phyloP scores from a whole-genome alignment of 1,139 yeast genomes.

The Lodderomyces oxycetoniae region DNA sequence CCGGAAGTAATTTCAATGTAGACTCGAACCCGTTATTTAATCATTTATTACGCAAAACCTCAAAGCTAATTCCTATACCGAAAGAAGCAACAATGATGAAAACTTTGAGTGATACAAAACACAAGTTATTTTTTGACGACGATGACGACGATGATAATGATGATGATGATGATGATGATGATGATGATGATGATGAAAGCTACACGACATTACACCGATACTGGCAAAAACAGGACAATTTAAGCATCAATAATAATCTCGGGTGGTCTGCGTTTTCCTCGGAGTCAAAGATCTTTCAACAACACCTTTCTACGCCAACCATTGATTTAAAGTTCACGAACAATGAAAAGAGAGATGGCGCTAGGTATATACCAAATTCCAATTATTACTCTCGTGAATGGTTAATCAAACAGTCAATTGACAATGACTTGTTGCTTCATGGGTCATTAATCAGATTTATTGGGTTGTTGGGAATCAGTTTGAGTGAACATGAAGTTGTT shows the following conservation, averaged over 20 bases:
- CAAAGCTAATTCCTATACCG: conserved; percentile 35
- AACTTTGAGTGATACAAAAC: conserved; percentile 9
- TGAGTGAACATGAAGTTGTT: conserved; percentile 43
- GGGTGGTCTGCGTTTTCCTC: conserved; percentile 24
- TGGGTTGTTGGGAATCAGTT: conserved; percentile 34
- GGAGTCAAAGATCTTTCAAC: conserved; percentile 34
- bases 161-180: conserved; percentile 16
- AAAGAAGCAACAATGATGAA: conserved; percentile 16
- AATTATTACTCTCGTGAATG: conserved; percentile 34
- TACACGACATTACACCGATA: conserved; percentile 31
- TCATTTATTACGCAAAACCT: conserved; percentile 27
- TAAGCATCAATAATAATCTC: conserved; percentile 28
- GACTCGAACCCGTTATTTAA: conserved; percentile 36
- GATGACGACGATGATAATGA: conserved; percentile 15
- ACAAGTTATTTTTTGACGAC: conserved; percentile 3
- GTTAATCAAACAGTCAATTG: conserved; percentile 27
- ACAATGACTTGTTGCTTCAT: conserved; percentile 29
- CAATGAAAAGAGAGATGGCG: conserved; percentile 25
- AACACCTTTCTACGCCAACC: conserved; percentile 29
- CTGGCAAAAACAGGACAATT: conserved; percentile 35
- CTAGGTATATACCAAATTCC: conserved; percentile 34
- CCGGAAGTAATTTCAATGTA: conserved; percentile 36
- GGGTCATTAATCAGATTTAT: conserved; percentile 35
- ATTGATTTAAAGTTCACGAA: conserved; percentile 35
- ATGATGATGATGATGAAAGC: conserved; percentile 20